Conservation (phyloP, 208 protist species). For the Kentomonas sorsogonicus region DNA sequence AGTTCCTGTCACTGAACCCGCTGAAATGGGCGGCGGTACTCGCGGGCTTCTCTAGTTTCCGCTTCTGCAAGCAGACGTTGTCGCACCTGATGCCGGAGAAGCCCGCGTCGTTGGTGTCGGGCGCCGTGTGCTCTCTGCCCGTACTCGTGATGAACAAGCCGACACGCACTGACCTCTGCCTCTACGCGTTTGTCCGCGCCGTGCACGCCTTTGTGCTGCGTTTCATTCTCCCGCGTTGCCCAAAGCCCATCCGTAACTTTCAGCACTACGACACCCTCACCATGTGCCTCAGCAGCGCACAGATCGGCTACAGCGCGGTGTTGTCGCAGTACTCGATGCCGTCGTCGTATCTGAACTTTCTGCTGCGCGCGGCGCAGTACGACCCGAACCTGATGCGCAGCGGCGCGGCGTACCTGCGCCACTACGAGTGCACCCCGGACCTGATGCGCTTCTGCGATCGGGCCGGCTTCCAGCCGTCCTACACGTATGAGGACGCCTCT, state of each 20-base stretch:
- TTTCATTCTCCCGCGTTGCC: slow-evolving; percentile 55
- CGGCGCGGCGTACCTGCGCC: slow-evolving; percentile 50
- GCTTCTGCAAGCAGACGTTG: slow-evolving; percentile 48
- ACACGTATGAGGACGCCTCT: slow-evolving; percentile 22
- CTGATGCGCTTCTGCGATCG: slow-evolving; percentile 56
- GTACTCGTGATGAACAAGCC: slow-evolving; percentile 68
- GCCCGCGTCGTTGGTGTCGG: slow-evolving; percentile 36
- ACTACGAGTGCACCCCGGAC: slow-evolving; percentile 57
- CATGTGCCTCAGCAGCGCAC: slow-evolving; percentile 71
- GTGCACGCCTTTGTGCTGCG: slow-evolving; percentile 56
- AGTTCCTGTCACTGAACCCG: slow-evolving; percentile 75
- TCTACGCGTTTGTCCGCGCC: slow-evolving; percentile 73
- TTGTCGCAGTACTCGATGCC: slow-evolving; percentile 74
- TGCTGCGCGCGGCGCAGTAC: slow-evolving; percentile 52
- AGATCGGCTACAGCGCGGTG: slow-evolving; percentile 72
- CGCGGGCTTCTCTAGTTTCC: slow-evolving; percentile 65
- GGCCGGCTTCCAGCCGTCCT: slow-evolving; percentile 14
- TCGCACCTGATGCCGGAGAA: slow-evolving; percentile 35
- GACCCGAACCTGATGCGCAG: slow-evolving; percentile 57
- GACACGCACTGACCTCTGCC: slow-evolving; percentile 66
- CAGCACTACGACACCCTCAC: slow-evolving; percentile 72
- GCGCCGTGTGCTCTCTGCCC: slow-evolving; percentile 61
- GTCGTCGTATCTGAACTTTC: slow-evolving; percentile 65
- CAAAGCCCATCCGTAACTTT: slow-evolving; percentile 42
- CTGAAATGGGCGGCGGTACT: slow-evolving; percentile 73